Conservation (phyloP, 2,329 filamentous ascomycete genomes). For the Onygenales sp. region DNA sequence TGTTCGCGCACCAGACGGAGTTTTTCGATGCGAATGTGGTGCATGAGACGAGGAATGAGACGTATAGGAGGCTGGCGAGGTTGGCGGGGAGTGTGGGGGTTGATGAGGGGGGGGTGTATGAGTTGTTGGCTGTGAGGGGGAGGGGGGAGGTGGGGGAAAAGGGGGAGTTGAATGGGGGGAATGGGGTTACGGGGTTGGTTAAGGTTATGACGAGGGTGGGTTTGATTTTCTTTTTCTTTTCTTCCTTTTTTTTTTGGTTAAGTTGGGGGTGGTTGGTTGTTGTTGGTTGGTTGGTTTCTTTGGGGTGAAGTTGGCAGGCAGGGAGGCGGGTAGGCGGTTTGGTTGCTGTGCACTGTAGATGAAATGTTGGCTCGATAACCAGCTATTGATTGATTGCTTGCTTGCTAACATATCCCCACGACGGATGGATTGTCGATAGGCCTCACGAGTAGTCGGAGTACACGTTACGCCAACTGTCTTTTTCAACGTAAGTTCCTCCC, state of each 20-base stretch:
- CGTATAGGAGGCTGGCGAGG: constrained; percentile 68
- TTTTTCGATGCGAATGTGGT: constrained; percentile 84
- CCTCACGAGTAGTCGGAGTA: constrained; percentile 57
- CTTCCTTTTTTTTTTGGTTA: neutral
- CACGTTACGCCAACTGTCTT: constrained; percentile 89
- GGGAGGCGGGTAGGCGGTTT: too few relatives aligned
- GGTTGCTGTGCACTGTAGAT: too few relatives aligned
- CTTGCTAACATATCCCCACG: too few relatives aligned
- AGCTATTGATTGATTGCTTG: too few relatives aligned
- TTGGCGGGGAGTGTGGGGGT: constrained; percentile 61
- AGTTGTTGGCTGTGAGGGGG: constrained; percentile 58
- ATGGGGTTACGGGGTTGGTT: constrained; percentile 72
- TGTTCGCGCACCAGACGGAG: constrained; percentile 60
- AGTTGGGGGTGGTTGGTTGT: neutral
- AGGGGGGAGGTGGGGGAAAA: constrained; percentile 42
- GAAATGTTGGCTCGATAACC: too few relatives aligned
- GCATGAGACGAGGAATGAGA: constrained; percentile 72
- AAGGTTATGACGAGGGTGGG: constrained; percentile 70
- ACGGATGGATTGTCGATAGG: neutral
- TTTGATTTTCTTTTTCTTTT: neutral
- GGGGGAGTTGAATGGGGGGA: constrained; percentile 60
- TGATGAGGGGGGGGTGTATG: constrained; percentile 59
- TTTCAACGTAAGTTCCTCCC: constrained; percentile 51
- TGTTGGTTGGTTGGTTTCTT: too few relatives aligned
- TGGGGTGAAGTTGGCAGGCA: too few relatives aligned